Conservation (phyloP, 768 basidiomycete genomes). For the Rhizopogon salebrosus region DNA sequence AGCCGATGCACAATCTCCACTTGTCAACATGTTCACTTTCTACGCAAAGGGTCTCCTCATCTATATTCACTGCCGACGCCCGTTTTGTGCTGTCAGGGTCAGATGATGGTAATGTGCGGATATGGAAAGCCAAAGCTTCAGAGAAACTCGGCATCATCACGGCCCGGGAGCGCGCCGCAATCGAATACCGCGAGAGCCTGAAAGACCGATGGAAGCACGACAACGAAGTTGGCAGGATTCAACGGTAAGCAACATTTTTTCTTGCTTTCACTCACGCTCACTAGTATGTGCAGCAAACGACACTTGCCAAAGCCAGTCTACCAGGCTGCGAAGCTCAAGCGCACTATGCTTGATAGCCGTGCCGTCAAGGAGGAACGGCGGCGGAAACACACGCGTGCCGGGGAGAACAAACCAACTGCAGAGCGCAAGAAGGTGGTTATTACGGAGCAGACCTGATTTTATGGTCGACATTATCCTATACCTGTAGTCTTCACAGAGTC, state of each 20-base stretch:
- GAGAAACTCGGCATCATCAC: slow-evolving; percentile 91
- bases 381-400: slow-evolving; percentile 82
- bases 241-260: slow-evolving; percentile 49
- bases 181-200: slow-evolving; percentile 88
- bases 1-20: slow-evolving; percentile 2
- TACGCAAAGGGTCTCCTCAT: slow-evolving; percentile 70
- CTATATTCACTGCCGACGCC: slow-evolving; percentile 84
- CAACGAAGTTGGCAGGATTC: slow-evolving; percentile 71
- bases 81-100: slow-evolving; percentile 89
- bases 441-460: slow-evolving; percentile 54
- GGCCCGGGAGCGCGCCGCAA: slow-evolving; percentile 82
- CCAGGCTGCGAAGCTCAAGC: slow-evolving; percentile 81
- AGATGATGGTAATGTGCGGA: slow-evolving; percentile 90
- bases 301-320: slow-evolving; percentile 91
- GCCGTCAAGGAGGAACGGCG: slow-evolving; percentile 92
- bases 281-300: slow-evolving; percentile 46
- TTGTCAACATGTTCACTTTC: neutral
- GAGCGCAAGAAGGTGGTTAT: slow-evolving; percentile 88
- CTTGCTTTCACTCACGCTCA: slow-evolving; percentile 1
- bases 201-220: slow-evolving; percentile 88
- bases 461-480: neutral
- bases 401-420: slow-evolving; percentile 82
- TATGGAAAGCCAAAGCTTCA: slow-evolving; percentile 93
- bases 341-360: slow-evolving; percentile 86
- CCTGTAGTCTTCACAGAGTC: neutral